Conservation (phyloP, 169 alveolate species). For the Cryptosporidium baileyi region DNA sequence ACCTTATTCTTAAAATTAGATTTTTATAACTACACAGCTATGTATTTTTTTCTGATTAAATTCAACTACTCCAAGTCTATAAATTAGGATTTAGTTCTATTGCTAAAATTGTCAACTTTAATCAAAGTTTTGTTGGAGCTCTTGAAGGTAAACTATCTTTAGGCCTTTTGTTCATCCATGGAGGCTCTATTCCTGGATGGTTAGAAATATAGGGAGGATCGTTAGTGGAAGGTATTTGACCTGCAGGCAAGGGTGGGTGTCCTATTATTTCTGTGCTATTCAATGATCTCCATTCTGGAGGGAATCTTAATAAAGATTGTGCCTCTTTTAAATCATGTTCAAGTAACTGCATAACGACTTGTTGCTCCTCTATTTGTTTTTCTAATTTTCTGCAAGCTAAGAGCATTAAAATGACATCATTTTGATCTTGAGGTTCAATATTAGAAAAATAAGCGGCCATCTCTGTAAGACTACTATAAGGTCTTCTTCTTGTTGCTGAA, state of each 20-base stretch:
- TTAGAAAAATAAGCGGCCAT: slow-evolving; percentile 74
- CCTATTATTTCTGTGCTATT: slow-evolving; percentile 62
- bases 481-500: slow-evolving; percentile 71
- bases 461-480: slow-evolving; percentile 75
- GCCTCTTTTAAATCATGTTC: slow-evolving; percentile 83
- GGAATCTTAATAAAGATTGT: slow-evolving; percentile 76
- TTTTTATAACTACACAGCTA: not conserved
- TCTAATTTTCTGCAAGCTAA: slow-evolving; percentile 83
- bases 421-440: slow-evolving; percentile 77
- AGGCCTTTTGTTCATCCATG: slow-evolving; percentile 35
- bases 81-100: too few species aligned
- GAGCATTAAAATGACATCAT: slow-evolving; percentile 78
- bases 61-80: too few species aligned
- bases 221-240: slow-evolving; percentile 35
- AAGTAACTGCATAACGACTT: slow-evolving; percentile 79
- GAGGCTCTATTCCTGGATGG: slow-evolving; percentile 22
- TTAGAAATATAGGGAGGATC: slow-evolving; percentile 30
- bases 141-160: slow-evolving; percentile 38
- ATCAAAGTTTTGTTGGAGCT: slow-evolving; percentile 23
- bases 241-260: slow-evolving; percentile 3
- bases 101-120: not conserved
- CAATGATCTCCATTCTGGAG: slow-evolving; percentile 75
- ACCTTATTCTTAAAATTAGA: not conserved
- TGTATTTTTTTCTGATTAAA: too few species aligned
- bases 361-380: slow-evolving; percentile 83